These are phyloP conservation scores for Candida smagusa DNA, from an alignment of 1,139 yeast genomes.

Conservation along the genomic window DNA sequence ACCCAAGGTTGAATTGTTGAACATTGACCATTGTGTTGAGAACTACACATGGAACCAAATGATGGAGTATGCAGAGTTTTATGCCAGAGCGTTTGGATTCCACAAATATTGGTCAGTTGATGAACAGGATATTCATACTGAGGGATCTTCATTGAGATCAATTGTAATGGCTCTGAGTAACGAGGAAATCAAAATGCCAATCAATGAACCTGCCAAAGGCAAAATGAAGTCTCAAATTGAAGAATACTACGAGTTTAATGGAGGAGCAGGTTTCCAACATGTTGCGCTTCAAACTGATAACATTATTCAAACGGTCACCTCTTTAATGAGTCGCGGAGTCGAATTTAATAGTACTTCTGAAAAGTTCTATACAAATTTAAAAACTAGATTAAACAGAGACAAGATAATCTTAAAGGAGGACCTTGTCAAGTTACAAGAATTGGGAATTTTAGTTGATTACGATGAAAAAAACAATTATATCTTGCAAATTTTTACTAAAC, in stretches of 20 bases:
- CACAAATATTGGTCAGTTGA: slow-evolving; percentile 84
- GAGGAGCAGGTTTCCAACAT: slow-evolving; percentile 84
- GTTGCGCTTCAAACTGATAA: slow-evolving; percentile 64
- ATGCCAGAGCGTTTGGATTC: slow-evolving; percentile 64
- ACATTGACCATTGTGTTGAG: slow-evolving; percentile 77
- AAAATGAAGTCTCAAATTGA: slow-evolving; percentile 71
- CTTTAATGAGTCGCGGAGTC: slow-evolving; percentile 58
- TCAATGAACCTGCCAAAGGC: slow-evolving; percentile 79
- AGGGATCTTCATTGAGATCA: slow-evolving; percentile 65
- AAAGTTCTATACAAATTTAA: slow-evolving; percentile 52
- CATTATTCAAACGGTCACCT: slow-evolving; percentile 55
- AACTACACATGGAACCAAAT: slow-evolving; percentile 71
- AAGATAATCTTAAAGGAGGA: slow-evolving; percentile 47
- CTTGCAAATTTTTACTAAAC: slow-evolving; percentile 75
- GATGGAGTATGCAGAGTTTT: slow-evolving; percentile 54
- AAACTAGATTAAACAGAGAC: slow-evolving; percentile 35
- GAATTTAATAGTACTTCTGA: slow-evolving; percentile 61
- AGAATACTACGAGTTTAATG: slow-evolving; percentile 70
- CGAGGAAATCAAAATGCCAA: slow-evolving; percentile 71
- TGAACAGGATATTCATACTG: slow-evolving; percentile 68
- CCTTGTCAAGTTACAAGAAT: slow-evolving; percentile 33
- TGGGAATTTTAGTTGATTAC: slow-evolving; percentile 69
- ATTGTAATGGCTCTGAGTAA: slow-evolving; percentile 73
- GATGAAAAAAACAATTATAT: slow-evolving; percentile 66
- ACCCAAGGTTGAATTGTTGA: slow-evolving; percentile 19